phyloP scores from a whole-genome alignment of 2,329 filamentous ascomycete species.

The Microdochium bolleyi region DNA sequence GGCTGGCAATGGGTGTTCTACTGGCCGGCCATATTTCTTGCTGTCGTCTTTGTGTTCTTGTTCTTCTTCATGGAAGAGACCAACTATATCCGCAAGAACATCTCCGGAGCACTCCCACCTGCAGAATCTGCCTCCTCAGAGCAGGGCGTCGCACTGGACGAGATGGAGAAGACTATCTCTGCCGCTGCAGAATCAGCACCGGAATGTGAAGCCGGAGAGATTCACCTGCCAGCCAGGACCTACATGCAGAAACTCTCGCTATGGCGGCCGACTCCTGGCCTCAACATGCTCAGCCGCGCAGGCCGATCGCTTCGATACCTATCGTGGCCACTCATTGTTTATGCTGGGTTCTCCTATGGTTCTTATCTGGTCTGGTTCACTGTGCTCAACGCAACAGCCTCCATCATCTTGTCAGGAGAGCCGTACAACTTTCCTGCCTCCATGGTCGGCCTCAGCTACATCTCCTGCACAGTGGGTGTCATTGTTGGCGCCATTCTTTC shows the following conservation, averaged over 20 bases:
- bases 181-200: not conserved
- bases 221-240: constrained; percentile 19
- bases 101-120: not conserved
- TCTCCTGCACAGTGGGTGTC: constrained; percentile 26
- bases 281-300: constrained; percentile 27
- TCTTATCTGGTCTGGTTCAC: constrained; percentile 34
- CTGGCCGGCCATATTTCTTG: constrained; percentile 30
- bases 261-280: constrained; percentile 29
- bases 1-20: constrained; percentile 35
- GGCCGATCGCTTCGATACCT: constrained; percentile 27
- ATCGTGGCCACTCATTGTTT: constrained; percentile 33
- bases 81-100: constrained; percentile 28
- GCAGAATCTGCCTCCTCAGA: not conserved
- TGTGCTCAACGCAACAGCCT: constrained; percentile 33
- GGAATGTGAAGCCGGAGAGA: not conserved
- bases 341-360: constrained; percentile 31
- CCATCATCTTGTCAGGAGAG: constrained; percentile 24
- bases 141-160: not conserved
- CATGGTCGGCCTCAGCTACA: constrained; percentile 28
- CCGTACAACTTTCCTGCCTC: constrained; percentile 30
- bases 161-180: not conserved
- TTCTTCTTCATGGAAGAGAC: constrained; percentile 56
- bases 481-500: constrained; percentile 19
- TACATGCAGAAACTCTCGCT: constrained; percentile 33
- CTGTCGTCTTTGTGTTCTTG: constrained; percentile 23